These are phyloP conservation scores for Tetracladium maxilliforme DNA, from an alignment of 2,329 filamentous ascomycete genomes.

Conservation along the genomic window DNA sequence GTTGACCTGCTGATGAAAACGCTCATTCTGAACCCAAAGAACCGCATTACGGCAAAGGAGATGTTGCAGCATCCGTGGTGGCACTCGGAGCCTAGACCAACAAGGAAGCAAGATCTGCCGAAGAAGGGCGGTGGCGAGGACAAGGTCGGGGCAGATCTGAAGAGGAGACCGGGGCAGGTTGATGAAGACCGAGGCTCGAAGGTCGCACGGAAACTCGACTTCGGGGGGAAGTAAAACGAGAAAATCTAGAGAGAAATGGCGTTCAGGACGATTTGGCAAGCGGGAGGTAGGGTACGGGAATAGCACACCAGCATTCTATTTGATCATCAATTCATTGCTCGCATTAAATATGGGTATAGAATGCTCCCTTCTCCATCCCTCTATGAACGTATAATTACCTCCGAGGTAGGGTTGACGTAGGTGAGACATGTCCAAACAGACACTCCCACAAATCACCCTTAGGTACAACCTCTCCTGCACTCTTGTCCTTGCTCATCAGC, in stretches of 20 bases:
- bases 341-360: no score
- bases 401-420: no score
- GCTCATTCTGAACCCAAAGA: constrained; percentile 73
- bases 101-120: constrained; percentile 67
- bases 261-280: no score
- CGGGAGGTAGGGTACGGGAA: no score
- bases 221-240: constrained; percentile 36
- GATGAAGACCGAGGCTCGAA: constrained; percentile 57
- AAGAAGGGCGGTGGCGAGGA: constrained; percentile 58
- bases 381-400: no score
- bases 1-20: constrained; percentile 82
- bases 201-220: constrained; percentile 73
- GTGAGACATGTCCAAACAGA: constrained; percentile 58
- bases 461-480: constrained; percentile 66
- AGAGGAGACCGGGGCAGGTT: constrained; percentile 57
- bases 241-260: no score
- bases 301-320: constrained; percentile 1
- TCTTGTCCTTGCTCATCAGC: constrained; percentile 54
- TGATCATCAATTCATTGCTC: constrained; percentile 1
- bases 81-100: constrained; percentile 70
- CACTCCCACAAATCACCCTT: constrained; percentile 78
- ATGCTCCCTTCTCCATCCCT: no score
- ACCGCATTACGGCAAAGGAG: constrained; percentile 61
- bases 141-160: constrained; percentile 71
- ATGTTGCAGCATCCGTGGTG: constrained; percentile 80